Percentiles rank a stretch among this genome's conserved stretches.
These are phyloP conservation scores for Ogataea wickerhamii DNA, from an alignment of 805 yeast genomes.

Conservation along the genomic window DNA sequence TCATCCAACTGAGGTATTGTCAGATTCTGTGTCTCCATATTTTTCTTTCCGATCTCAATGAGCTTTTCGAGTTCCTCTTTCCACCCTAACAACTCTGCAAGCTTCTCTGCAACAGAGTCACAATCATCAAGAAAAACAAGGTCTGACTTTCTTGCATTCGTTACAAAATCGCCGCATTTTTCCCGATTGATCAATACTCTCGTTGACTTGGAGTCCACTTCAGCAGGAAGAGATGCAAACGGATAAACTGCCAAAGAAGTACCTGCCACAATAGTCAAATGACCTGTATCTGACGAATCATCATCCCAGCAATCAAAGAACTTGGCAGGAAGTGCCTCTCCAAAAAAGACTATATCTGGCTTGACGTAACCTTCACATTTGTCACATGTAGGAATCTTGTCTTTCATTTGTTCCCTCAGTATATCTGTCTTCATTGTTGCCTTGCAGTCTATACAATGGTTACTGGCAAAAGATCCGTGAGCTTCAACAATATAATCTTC, in stretches of 20 bases:
- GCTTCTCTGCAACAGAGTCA: slow-evolving; percentile 55
- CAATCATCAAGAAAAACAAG: slow-evolving; percentile 57
- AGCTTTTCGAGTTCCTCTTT: slow-evolving; percentile 45
- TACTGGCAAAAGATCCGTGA: slow-evolving; percentile 87
- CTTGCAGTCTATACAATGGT: slow-evolving; percentile 78
- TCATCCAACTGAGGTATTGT: no score
- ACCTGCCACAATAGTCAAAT: slow-evolving; percentile 84
- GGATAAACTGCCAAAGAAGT: slow-evolving; percentile 89
- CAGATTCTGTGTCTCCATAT: slow-evolving; percentile 3
- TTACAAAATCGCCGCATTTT: slow-evolving; percentile 66
- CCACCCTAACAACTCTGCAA: slow-evolving; percentile 67
- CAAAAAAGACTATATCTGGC: slow-evolving; percentile 94
- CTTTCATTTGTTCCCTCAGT: slow-evolving; percentile 37
- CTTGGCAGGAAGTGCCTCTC: slow-evolving; percentile 72
- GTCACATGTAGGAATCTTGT: slow-evolving; percentile 51
- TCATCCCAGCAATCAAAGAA: slow-evolving; percentile 71
- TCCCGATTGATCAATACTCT: slow-evolving; percentile 76
- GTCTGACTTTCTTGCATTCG: slow-evolving; percentile 56
- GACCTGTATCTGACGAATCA: slow-evolving; percentile 46
- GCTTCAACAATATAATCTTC: slow-evolving; percentile 76
- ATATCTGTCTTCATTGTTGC: slow-evolving; percentile 46
- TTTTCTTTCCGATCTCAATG: slow-evolving; percentile 26
- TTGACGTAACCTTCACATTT: slow-evolving; percentile 75
- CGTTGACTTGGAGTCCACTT: slow-evolving; percentile 43
- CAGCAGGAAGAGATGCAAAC: slow-evolving; percentile 78